These are phyloP conservation scores for Lanmaoa pseudosensibilis DNA, from an alignment of 768 basidiomycete genomes.

Conservation along the genomic window DNA sequence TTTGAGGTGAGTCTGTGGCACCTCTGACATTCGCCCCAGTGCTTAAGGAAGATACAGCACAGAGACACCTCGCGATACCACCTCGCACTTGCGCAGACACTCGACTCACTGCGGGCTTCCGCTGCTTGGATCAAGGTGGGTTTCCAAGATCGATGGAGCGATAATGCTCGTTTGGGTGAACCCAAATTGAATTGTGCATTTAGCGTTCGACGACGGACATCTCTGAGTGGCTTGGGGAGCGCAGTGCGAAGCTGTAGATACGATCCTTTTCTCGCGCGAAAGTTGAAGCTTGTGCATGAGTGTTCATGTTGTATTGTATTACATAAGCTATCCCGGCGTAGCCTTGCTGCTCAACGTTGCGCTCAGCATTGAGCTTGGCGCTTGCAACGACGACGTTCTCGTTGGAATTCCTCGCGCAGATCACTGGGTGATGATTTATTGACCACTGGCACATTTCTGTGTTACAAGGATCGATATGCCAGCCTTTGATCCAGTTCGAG, in stretches of 20 bases:
- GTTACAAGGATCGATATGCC: slow-evolving; percentile 19
- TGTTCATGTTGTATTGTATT: slow-evolving; percentile 13
- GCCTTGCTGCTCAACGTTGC: not conserved
- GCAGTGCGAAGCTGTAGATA: not conserved
- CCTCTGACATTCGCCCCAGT: not conserved
- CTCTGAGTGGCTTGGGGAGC: slow-evolving; percentile 46
- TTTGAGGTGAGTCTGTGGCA: slow-evolving; percentile 57
- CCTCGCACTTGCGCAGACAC: slow-evolving; percentile 59
- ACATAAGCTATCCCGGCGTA: slow-evolving; percentile 10
- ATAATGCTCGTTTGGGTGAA: not conserved
- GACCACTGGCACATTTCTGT: slow-evolving; percentile 2
- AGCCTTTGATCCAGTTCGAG: slow-evolving; percentile 83
- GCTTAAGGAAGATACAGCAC: slow-evolving; percentile 37
- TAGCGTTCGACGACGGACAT: slow-evolving; percentile 64
- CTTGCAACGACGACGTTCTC: slow-evolving; percentile 8
- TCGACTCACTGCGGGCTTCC: slow-evolving; percentile 66
- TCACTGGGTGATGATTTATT: slow-evolving; percentile 16
- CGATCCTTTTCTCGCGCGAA: not conserved
- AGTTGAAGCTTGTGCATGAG: not conserved
- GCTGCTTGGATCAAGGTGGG: slow-evolving; percentile 62
- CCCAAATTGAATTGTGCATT: not conserved
- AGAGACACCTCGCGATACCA: slow-evolving; percentile 72
- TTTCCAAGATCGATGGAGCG: not conserved
- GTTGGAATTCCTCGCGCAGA: not conserved
- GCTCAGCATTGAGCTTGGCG: not conserved